phyloP scores from a whole-genome alignment of 495 filamentous ascomycete genomes.

The Trichocladium uniseriatum region DNA sequence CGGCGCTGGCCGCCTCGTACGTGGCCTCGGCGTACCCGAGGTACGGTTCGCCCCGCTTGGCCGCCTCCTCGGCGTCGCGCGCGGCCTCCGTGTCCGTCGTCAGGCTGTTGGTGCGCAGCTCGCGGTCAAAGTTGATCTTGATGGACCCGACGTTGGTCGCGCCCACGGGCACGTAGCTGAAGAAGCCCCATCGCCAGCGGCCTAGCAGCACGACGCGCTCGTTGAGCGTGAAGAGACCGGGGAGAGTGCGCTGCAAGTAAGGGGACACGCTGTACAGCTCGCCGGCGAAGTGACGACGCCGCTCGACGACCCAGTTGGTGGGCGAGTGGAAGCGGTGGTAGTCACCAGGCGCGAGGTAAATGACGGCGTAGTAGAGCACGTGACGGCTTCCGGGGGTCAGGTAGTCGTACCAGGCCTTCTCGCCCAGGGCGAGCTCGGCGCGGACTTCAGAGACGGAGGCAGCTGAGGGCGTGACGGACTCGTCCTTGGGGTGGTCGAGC shows the following conservation, averaged over 20 bases:
- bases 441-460: constrained; percentile 70
- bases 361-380: constrained; percentile 84
- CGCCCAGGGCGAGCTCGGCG: constrained; percentile 68
- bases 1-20: constrained; percentile 64
- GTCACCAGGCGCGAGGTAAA: constrained; percentile 97
- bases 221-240: constrained; percentile 91
- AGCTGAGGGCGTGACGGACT: constrained; percentile 46
- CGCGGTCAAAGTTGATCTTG: constrained; percentile 92
- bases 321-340: constrained; percentile 98
- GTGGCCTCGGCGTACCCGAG: constrained; percentile 84
- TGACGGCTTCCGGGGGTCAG: constrained; percentile 46
- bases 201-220: constrained; percentile 91
- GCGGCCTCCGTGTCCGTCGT: constrained; percentile 85
- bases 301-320: constrained; percentile 85
- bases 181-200: constrained; percentile 95
- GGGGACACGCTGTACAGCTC: constrained; percentile 93
- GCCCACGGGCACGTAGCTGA: constrained; percentile 88
- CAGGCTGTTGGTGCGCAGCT: constrained; percentile 86
- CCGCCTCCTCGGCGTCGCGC: constrained; percentile 66
- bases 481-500: constrained; percentile 32
- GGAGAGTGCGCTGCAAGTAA: constrained; percentile 83
- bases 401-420: constrained; percentile 69
- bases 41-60: constrained; percentile 66
- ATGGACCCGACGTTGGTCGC: constrained; percentile 99
- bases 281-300: constrained; percentile 87